These are phyloP conservation scores for Phytophthora palmivora DNA, from an alignment of 352 stramenopile genomes.

Conservation along the genomic window DNA sequence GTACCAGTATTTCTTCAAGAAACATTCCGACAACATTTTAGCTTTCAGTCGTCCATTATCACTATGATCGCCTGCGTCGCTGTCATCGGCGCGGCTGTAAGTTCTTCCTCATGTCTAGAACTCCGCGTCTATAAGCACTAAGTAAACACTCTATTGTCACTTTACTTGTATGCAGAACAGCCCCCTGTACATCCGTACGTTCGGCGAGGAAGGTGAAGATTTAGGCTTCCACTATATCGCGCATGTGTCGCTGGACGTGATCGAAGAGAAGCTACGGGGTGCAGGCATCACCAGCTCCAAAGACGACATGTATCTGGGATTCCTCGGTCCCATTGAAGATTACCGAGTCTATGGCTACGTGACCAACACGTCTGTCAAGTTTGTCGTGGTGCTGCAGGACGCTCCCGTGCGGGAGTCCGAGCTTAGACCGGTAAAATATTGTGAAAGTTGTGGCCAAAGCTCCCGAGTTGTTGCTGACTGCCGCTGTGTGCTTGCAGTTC, in stretches of 20 bases:
- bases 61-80: constrained; percentile 81
- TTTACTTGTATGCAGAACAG: constrained; percentile 57
- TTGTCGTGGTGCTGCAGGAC: constrained; percentile 83
- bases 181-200: constrained; percentile 84
- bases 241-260: constrained; percentile 85
- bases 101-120: constrained; percentile 18
- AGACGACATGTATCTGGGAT: constrained; percentile 89
- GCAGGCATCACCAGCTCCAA: constrained; percentile 59
- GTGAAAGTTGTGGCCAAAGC: constrained; percentile 6
- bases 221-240: constrained; percentile 90
- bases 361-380: constrained; percentile 88
- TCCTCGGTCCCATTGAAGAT: constrained; percentile 86
- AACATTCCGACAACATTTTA: constrained; percentile 24
- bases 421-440: constrained; percentile 57
- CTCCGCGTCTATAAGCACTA: background rate
- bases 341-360: constrained; percentile 89
- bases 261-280: constrained; percentile 79
- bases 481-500: constrained; percentile 58
- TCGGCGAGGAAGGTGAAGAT: constrained; percentile 81
- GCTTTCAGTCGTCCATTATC: background rate
- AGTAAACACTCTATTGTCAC: background rate
- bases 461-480: constrained; percentile 2
- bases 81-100: constrained; percentile 80
- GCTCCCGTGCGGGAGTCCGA: constrained; percentile 78
- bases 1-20: constrained; percentile 11